Evolutionary conservation across 1,139 yeast species (phyloP), one percentile per base, ranked within the genome.

Genomic region (Debaryomyces subglobosus): DNA sequence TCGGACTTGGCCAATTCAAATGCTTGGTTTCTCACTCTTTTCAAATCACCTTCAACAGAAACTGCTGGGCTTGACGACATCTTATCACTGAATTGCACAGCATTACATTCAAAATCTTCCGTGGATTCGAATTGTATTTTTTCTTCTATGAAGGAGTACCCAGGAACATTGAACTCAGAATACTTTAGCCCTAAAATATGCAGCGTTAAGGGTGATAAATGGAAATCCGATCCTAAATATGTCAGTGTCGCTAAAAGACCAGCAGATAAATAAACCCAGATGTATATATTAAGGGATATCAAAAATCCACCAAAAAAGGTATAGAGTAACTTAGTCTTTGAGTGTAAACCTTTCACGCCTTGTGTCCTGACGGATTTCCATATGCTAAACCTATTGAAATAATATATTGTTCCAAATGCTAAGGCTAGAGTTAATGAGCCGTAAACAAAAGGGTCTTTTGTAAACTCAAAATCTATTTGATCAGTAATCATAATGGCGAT

Each of bases 141-240:
- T 18, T 44, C 25, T 29, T 49, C 49, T 13, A 51, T 43, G 34
- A 53, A 53, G 3, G 56, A 53, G 27, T 51, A 53, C 3, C 56
- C 55, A 8, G 50, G 48, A 21, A 53, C 46, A 8, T 39, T 44
- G 29, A 51, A 40, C 4, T 34, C 36, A 12, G 20, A 12, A 21
- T 36, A 46, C 6, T 25, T 9, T 30, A 30, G 33, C 15, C 12
- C 24, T 9, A 46, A 32, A 18, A 39, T 10, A 10, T 16, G n/a
- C 10, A 18, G 36, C 4, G 40, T 30, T 5, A 46, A 29, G 13
- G 49, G 49, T 7, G 49, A 42, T n/a, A 12, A 4, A 30, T 24
- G 38, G 25, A 35, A 20, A n/a, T 35, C 38, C 15, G 25, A 16
- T 10, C 15, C 21, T 7, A 35, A 18, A 12, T 9, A 20, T 21